Percentiles rank a stretch among this genome's conserved stretches.
Conservation (phyloP, 768 basidiomycete genomes). For the Leucocoprinus leucothites region DNA sequence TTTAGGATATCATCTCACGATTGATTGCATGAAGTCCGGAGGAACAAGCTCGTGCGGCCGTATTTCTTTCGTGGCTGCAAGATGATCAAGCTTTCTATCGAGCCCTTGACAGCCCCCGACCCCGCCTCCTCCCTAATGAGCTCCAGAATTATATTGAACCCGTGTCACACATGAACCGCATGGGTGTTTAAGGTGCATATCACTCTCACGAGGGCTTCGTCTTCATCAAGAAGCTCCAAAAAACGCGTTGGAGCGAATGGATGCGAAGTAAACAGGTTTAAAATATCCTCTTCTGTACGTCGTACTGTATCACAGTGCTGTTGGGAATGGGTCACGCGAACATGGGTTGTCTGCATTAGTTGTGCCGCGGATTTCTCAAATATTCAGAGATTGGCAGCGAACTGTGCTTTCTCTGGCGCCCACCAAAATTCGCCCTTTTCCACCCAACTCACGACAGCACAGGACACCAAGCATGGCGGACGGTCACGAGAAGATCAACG, state of each 20-base stretch:
- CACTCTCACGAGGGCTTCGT: background rate
- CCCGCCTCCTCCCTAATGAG: too few species aligned
- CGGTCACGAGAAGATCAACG: background rate
- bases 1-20: too few species aligned
- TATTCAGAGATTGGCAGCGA: background rate
- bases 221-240: slow-evolving; percentile 6
- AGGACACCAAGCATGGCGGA: background rate
- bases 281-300: background rate
- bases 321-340: background rate
- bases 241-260: too few species aligned
- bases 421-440: too few species aligned
- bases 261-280: background rate
- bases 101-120: too few species aligned
- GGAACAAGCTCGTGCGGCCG: too few species aligned
- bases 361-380: background rate
- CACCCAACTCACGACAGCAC: background rate
- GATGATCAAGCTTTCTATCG: too few species aligned
- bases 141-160: too few species aligned
- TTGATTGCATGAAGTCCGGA: too few species aligned
- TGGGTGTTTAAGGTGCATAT: background rate
- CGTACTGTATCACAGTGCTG: background rate
- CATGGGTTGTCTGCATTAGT: background rate
- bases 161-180: too few species aligned
- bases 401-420: too few species aligned
- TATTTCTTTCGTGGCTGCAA: too few species aligned